Conservation (phyloP, 192 early-diverging fungal genomes). For the Phycomyces blakesleeanus region DNA sequence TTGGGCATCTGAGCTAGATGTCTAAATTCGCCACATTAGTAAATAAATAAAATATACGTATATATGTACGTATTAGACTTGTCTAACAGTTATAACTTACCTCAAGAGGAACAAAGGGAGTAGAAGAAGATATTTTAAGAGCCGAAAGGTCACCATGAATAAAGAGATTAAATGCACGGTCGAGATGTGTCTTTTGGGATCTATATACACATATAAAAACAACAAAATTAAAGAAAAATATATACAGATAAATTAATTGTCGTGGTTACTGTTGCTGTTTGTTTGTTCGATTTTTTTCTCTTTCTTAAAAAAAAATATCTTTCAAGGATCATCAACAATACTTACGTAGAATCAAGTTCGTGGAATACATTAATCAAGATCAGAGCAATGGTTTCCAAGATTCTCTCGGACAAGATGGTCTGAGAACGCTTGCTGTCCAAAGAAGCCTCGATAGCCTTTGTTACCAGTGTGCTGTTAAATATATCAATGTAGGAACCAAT, state of each 20-base stretch:
- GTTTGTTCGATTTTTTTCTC: no score
- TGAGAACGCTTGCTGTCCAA: slow-evolving; percentile 18
- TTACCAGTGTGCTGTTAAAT: slow-evolving; percentile 40
- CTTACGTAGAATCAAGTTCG: slow-evolving; percentile 44
- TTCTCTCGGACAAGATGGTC: slow-evolving; percentile 25
- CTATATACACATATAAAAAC: no score
- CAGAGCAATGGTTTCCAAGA: slow-evolving; percentile 36
- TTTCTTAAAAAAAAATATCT: no score
- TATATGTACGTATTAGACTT: no score
- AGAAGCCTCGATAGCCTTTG: slow-evolving; percentile 39
- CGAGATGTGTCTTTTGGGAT: slow-evolving; percentile 40
- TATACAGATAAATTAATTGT: no score
- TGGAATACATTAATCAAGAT: slow-evolving; percentile 41
- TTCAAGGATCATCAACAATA: no score
- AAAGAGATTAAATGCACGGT: slow-evolving; percentile 43
- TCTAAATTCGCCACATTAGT: background rate
- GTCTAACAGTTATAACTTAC: background rate
- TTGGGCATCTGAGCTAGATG: slow-evolving; percentile 7
- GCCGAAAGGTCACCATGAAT: slow-evolving; percentile 35
- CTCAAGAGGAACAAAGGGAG: slow-evolving; percentile 6
- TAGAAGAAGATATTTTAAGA: background rate
- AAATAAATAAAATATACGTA: no score
- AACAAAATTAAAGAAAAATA: no score
- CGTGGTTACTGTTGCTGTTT: no score
- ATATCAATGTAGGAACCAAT: slow-evolving; percentile 35